These are phyloP conservation scores for Heterotrichella gracilis DNA, from an alignment of 352 stramenopile species.

Conservation along the genomic window DNA sequence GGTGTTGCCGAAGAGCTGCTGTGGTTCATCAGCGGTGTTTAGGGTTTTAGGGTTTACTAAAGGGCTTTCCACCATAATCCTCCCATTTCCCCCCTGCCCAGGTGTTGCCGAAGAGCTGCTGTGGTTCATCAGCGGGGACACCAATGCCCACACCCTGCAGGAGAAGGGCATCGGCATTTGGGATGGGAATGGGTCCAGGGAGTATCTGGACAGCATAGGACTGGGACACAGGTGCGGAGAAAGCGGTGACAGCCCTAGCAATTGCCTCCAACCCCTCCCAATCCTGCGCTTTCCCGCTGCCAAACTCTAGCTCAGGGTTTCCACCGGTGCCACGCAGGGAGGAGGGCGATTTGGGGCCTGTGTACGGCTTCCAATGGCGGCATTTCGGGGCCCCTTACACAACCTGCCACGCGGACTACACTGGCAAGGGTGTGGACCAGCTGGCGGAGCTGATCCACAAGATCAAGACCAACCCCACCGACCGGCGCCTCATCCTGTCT, in stretches of 20 bases:
- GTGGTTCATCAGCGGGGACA: constrained; percentile 50
- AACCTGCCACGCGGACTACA: constrained; percentile 89
- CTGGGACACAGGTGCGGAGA: constrained; percentile 57
- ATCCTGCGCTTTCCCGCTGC: no score
- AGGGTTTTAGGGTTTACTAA: no score
- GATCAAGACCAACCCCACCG: constrained; percentile 72
- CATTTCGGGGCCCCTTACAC: constrained; percentile 89
- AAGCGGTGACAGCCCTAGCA: no score
- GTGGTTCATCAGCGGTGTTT: constrained; percentile 69
- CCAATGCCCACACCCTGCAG: constrained; percentile 20
- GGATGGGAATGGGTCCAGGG: constrained; percentile 87
- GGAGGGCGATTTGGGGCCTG: constrained; percentile 68
- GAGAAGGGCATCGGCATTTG: constrained; percentile 97
- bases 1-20: constrained; percentile 91
- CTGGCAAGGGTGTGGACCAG: constrained; percentile 82
- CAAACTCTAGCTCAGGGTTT: no score
- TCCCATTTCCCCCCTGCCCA: no score
- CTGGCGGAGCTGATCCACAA: constrained; percentile 72
- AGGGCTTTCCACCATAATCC: no score
- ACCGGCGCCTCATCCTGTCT: constrained; percentile 82
- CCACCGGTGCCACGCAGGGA: no score
- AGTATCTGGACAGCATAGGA: constrained; percentile 57
- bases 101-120: constrained; percentile 89
- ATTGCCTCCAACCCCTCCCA: no score
- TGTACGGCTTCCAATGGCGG: constrained; percentile 80